A percentile compares a stretch with the other conserved stretches of the same genome.
Conservation (phyloP, 2,329 filamentous ascomycete genomes). For the Clarireedia paspali region DNA sequence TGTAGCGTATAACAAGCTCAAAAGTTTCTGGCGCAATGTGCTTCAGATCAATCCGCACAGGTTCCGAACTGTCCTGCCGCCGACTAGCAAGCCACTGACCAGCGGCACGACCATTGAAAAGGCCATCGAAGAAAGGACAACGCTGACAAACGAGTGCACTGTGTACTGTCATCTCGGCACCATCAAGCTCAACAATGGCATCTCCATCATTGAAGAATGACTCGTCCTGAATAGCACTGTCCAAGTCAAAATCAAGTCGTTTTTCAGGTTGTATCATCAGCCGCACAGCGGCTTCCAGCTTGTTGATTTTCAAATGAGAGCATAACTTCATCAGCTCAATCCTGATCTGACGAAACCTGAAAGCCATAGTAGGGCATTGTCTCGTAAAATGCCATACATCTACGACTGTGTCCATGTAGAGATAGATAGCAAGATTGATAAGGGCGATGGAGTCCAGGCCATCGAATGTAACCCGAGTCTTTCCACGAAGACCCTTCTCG, state of each 20-base stretch:
- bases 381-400: slow-evolving; percentile 81
- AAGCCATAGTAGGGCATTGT: slow-evolving; percentile 51
- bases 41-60: slow-evolving; percentile 68
- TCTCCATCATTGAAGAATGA: slow-evolving; percentile 75
- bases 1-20: slow-evolving; percentile 65
- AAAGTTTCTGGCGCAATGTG: slow-evolving; percentile 73
- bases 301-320: slow-evolving; percentile 58
- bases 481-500: slow-evolving; percentile 37
- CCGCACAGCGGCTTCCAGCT: slow-evolving; percentile 69
- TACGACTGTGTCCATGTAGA: slow-evolving; percentile 72
- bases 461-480: slow-evolving; percentile 56
- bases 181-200: slow-evolving; percentile 69
- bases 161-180: slow-evolving; percentile 65
- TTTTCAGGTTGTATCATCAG: slow-evolving; percentile 60
- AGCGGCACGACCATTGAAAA: slow-evolving; percentile 81
- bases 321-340: slow-evolving; percentile 84
- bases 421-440: slow-evolving; percentile 70
- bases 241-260: slow-evolving; percentile 63
- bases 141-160: slow-evolving; percentile 72
- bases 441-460: slow-evolving; percentile 70
- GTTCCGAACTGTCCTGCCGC: slow-evolving; percentile 42
- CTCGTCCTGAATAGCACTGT: slow-evolving; percentile 57
- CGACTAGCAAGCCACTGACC: slow-evolving; percentile 77
- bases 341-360: slow-evolving; percentile 71
- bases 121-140: slow-evolving; percentile 84